Conservation (phyloP, 106 monocot genomes). For the Iris macrosiphon region DNA sequence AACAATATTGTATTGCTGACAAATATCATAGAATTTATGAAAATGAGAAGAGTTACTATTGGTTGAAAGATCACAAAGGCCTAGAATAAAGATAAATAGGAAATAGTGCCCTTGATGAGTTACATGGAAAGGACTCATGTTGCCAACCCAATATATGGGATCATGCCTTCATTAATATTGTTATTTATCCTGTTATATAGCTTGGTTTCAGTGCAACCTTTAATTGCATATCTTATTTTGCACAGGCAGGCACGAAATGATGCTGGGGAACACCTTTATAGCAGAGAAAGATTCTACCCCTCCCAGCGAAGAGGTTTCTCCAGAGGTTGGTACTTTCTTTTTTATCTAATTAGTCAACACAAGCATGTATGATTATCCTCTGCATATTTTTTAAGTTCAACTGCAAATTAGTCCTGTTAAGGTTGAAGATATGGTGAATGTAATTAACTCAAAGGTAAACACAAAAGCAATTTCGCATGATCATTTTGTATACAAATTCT, state of each 20-base stretch:
- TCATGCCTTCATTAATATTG: too few species aligned
- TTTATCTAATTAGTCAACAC: neutral
- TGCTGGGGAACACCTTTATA: slow-evolving; percentile 78
- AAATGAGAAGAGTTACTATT: too few species aligned
- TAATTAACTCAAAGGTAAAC: neutral
- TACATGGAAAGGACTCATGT: too few species aligned
- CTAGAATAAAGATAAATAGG: too few species aligned
- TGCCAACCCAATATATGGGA: too few species aligned
- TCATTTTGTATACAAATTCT: neutral
- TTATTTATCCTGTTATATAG: too few species aligned
- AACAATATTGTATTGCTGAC: too few species aligned
- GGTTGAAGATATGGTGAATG: neutral
- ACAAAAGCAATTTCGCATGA: neutral
- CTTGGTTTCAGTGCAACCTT: too few species aligned
- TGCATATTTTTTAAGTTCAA: neutral
- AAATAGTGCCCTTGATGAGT: too few species aligned
- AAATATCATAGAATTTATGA: too few species aligned
- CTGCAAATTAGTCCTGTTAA: too few species aligned
- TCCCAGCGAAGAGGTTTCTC: slow-evolving; percentile 59
- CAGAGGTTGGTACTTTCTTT: slow-evolving; percentile 52
- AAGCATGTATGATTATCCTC: neutral
- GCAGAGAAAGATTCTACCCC: slow-evolving; percentile 42
- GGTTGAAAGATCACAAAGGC: too few species aligned
- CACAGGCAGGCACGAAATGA: slow-evolving; percentile 82
- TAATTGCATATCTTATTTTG: slow-evolving; percentile 10